Percentiles rank a stretch among this genome's conserved stretches.
These are phyloP conservation scores for Ceratobasidium sp. DNA, from an alignment of 1,284 basidiomycete species.

Conservation along the genomic window DNA sequence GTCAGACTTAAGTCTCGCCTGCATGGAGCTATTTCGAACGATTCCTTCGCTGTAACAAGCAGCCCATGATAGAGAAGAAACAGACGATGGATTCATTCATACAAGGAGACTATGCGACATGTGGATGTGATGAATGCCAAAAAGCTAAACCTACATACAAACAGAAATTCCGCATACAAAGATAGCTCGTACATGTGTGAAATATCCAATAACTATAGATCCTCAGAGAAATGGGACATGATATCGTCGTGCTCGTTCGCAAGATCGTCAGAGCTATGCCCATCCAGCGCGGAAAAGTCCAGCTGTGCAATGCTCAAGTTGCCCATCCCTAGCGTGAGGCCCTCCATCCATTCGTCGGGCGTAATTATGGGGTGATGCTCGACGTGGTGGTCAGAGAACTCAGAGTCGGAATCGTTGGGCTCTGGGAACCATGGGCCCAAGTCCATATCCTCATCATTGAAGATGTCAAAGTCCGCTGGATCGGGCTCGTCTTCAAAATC, in stretches of 20 bases:
- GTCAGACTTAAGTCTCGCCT: no score
- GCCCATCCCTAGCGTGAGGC: conserved; percentile 19
- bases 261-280: conserved; percentile 11
- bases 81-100: no score
- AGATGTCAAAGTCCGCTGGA: not conserved
- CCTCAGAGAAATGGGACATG: no score
- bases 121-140: no score
- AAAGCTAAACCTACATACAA: no score
- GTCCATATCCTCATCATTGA: conserved; percentile 20
- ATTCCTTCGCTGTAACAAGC: no score
- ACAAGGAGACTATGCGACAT: no score
- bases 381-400: not conserved
- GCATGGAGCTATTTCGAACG: no score
- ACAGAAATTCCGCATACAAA: no score
- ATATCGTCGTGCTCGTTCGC: conserved; percentile 18
- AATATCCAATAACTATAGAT: no score
- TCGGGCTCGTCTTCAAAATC: conserved; percentile 16
- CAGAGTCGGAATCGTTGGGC: not conserved
- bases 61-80: no score
- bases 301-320: conserved; percentile 22
- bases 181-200: no score
- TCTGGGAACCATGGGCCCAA: conserved; percentile 31
- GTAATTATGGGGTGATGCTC: not conserved
- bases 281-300: conserved; percentile 29
- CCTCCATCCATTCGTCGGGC: conserved; percentile 37